phyloP scores from a whole-genome alignment of 306 rosid species.

The Pachyrhizus erosus region DNA sequence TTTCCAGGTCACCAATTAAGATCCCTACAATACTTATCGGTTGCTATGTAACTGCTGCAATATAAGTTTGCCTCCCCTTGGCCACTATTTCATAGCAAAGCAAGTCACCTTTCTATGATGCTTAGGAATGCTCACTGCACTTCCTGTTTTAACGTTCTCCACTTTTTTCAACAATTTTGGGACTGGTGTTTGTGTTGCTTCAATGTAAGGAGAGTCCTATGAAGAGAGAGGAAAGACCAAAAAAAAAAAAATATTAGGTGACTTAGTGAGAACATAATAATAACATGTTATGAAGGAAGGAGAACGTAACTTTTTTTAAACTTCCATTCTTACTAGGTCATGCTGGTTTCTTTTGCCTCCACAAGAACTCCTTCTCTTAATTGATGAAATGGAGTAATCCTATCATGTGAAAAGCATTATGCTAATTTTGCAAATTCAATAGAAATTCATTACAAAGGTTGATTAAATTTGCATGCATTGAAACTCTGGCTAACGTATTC shows the following conservation, averaged over 20 bases:
- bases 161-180: conserved; percentile 79
- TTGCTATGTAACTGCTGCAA: conserved; percentile 28
- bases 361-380: conserved; percentile 64
- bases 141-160: conserved; percentile 69
- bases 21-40: conserved; percentile 1
- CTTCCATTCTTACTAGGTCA: conserved; percentile 52
- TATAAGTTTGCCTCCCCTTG: conserved; percentile 25
- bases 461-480: conserved; percentile 27
- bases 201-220: conserved; percentile 70
- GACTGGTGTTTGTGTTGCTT: conserved; percentile 74
- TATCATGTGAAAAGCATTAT: conserved; percentile 46
- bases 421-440: not conserved
- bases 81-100: conserved; percentile 26
- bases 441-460: not conserved
- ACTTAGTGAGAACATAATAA: conserved; percentile 33
- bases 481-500: conserved; percentile 22
- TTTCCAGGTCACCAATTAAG: conserved; percentile 18
- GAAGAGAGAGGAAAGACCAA: conserved; percentile 37
- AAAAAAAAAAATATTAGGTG: conserved; percentile 15
- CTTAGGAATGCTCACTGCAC: conserved; percentile 71
- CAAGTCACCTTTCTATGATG: conserved; percentile 80
- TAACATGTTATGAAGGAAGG: conserved; percentile 36
- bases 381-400: conserved; percentile 81
- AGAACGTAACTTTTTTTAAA: conserved; percentile 33
- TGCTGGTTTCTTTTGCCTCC: conserved; percentile 66